Conservation (phyloP, 495 filamentous ascomycete genomes). For the Cryomyces antarcticus region DNA sequence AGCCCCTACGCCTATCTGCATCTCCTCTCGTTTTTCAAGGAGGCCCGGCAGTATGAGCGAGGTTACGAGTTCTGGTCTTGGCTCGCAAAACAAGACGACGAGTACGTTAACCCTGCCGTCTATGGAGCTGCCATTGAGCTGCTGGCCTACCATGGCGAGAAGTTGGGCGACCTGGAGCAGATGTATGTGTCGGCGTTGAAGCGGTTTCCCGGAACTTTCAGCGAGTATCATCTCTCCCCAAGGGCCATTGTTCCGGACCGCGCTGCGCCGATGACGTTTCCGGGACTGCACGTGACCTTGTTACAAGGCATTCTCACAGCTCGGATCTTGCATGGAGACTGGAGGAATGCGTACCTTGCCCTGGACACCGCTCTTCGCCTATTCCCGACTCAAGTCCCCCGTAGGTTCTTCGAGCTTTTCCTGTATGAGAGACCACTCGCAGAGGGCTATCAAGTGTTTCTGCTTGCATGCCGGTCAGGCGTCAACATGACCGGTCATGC, state of each 20-base stretch:
- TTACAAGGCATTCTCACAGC: slow-evolving; percentile 29
- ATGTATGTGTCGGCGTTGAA: slow-evolving; percentile 22
- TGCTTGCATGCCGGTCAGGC: slow-evolving; percentile 26
- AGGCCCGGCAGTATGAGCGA: slow-evolving; percentile 16
- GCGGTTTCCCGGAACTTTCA: slow-evolving; percentile 20
- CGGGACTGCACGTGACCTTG: slow-evolving; percentile 19
- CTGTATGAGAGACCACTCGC: slow-evolving; percentile 22
- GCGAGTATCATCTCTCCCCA: slow-evolving; percentile 21
- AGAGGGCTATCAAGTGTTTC: slow-evolving; percentile 25
- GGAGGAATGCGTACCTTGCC: slow-evolving; percentile 25
- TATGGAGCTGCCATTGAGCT: slow-evolving; percentile 29
- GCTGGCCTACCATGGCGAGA: slow-evolving; percentile 20
- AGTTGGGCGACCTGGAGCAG: slow-evolving; percentile 18
- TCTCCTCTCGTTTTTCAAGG: slow-evolving; percentile 25
- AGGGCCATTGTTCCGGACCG: slow-evolving; percentile 18
- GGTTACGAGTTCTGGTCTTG: slow-evolving; percentile 26
- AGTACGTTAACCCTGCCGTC: slow-evolving; percentile 16
- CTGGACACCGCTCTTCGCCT: slow-evolving; percentile 26
- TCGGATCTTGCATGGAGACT: slow-evolving; percentile 22
- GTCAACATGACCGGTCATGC: slow-evolving; percentile 2
- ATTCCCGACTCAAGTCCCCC: slow-evolving; percentile 20
- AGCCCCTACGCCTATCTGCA: slow-evolving; percentile 23
- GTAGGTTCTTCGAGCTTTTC: slow-evolving; percentile 23
- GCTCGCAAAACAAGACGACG: slow-evolving; percentile 18
- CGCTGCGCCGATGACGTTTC: slow-evolving; percentile 8